Percentiles rank a stretch among this genome's conserved stretches.
Evolutionary conservation across 305 asterid genomes (phyloP).

Genomic region (Fraxinus floribunda): DNA sequence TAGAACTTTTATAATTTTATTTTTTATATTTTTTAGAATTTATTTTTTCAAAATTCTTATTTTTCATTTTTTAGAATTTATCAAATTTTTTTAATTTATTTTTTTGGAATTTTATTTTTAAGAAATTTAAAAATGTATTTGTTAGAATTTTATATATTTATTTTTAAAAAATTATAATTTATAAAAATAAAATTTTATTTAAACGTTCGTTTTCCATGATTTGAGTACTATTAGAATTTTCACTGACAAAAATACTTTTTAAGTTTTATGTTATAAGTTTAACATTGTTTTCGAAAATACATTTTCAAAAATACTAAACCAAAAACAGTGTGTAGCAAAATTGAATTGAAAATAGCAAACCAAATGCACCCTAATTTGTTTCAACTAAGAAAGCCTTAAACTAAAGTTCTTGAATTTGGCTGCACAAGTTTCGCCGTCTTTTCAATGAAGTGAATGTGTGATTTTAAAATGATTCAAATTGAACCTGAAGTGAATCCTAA

Average conservation of each 20-base stretch:
- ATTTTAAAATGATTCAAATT: neutral
- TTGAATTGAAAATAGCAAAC: neutral
- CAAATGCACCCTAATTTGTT: neutral
- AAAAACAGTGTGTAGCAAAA: neutral
- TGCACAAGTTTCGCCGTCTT: neutral
- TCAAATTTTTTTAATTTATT: too few species aligned
- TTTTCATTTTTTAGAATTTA: too few species aligned
- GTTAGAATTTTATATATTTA: too few species aligned
- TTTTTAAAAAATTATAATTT: too few species aligned
- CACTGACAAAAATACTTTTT: too few species aligned
- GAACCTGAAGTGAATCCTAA: neutral
- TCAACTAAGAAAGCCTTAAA: neutral
- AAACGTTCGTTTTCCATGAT: too few species aligned
- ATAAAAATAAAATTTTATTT: too few species aligned
- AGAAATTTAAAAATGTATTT: neutral
- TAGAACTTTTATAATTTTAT: neutral
- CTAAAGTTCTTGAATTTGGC: neutral
- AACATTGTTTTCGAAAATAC: neutral
- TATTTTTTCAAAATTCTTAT: too few species aligned
- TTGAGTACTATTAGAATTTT: too few species aligned
- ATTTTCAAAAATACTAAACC: neutral
- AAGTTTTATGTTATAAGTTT: too few species aligned
- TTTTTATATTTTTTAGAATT: too few species aligned
- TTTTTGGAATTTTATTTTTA: too few species aligned
- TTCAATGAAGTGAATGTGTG: neutral